Evolutionary conservation across 2,329 filamentous ascomycete species (phyloP), one percentile per base, ranked within the genome.

Genomic region (Fusarium sp.): DNA sequence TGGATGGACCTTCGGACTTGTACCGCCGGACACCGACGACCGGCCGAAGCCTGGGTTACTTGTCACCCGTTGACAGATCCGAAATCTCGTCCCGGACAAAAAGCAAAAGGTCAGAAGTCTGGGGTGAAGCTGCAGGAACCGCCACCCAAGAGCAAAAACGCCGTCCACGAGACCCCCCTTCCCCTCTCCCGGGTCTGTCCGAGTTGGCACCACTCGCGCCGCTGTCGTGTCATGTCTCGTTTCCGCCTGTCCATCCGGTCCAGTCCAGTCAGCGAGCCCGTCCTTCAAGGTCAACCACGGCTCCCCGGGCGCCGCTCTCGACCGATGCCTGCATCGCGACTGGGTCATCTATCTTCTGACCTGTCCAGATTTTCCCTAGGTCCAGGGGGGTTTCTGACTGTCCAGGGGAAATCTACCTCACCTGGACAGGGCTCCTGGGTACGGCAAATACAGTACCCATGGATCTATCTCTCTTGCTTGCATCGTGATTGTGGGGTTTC

Each of bases 131-230:
- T 78, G 77, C 77, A 78, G 77, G 75, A 77, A 79, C 74, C 68
- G 72, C 77, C 74, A 79, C 77, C 64, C 65, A 66, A 63, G 57
- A 58, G 8, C 9, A n/a, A 35, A 31, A 3, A 38, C 25, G 10
- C 66, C 47, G 73, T 69, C 71, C 78, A 79, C 75, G 78, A 78
- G 77, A 79, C 47, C 27, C 18, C 74, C 66, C 68, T 47, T 45
- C 59, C 71, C 67, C 67, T 77, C 45, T 50, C 45, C 45, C 77
- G 77, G 74, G 64, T 76, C 77, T 75, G 76, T 78, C 77, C 77
- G 77, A 71, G 50, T 78, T 79, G 75, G 73, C 74, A 76, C 77
- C 77, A 79, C 71, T 73, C 63, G 42, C 70, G 65, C 70, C 67
- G 47, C 70, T 63, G 71, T 72, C 70, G 66, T 70, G 67, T 76